phyloP scores from a whole-genome alignment of 768 basidiomycete genomes.

The Trametes elegans region DNA sequence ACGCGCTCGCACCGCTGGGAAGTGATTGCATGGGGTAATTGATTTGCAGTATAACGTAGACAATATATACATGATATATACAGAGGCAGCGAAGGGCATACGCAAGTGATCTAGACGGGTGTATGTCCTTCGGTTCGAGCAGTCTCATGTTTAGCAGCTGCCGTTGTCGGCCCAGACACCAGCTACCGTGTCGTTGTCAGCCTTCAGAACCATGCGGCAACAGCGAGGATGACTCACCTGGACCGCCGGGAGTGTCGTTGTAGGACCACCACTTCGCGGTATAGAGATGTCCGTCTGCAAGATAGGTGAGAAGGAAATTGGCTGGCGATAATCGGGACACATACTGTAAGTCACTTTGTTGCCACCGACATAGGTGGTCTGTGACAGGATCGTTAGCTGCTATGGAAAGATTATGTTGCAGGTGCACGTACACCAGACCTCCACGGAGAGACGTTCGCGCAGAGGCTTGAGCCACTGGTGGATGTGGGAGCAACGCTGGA shows the following conservation, averaged over 20 bases:
- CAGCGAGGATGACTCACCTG: too few species aligned
- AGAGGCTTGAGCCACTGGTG: slow-evolving; percentile 29
- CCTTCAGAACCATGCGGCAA: background rate
- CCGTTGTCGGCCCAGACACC: slow-evolving; percentile 55
- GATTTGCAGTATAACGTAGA: background rate
- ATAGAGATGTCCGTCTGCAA: slow-evolving; percentile 50
- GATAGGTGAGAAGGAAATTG: background rate
- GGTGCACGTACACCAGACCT: slow-evolving; percentile 34
- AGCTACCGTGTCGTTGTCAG: slow-evolving; percentile 30
- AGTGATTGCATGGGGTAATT: background rate
- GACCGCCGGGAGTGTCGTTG: slow-evolving; percentile 52
- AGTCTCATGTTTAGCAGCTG: slow-evolving; percentile 33
- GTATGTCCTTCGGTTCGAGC: background rate
- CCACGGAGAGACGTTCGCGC: slow-evolving; percentile 51
- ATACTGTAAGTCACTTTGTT: slow-evolving; percentile 44
- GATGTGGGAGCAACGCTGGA: slow-evolving; percentile 19
- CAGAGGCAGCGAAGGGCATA: background rate
- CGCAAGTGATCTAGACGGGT: background rate
- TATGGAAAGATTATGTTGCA: background rate
- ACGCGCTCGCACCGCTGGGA: too few species aligned
- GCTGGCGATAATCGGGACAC: slow-evolving; percentile 5
- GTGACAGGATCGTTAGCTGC: background rate
- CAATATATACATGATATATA: background rate
- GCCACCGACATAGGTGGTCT: slow-evolving; percentile 49
- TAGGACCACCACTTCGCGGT: slow-evolving; percentile 65